Evolutionary conservation across 2,329 filamentous ascomycete species (phyloP).

Genomic region (Mollisia scopiformis): DNA sequence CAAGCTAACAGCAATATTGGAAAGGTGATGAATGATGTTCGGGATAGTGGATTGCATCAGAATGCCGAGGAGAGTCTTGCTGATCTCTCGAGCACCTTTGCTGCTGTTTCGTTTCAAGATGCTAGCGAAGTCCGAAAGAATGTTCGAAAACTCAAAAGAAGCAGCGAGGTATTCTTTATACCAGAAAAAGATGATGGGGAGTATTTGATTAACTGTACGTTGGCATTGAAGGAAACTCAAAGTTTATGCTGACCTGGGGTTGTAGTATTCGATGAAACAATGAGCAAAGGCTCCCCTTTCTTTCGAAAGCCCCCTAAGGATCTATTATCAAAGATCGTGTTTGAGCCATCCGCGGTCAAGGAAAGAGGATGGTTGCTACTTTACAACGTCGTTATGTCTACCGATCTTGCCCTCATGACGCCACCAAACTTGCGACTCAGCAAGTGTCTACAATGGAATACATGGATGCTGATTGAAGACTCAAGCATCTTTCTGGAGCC

Average conservation of each 20-base stretch:
- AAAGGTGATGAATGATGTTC: slow-evolving; percentile 1
- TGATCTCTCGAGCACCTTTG: slow-evolving; percentile 15
- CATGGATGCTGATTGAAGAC: slow-evolving; percentile 19
- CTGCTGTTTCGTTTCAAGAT: slow-evolving; percentile 9
- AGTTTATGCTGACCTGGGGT: not conserved
- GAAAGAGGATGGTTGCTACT: slow-evolving; percentile 21
- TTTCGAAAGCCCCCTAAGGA: slow-evolving; percentile 6
- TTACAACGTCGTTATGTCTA: slow-evolving; percentile 17
- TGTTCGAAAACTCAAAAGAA: slow-evolving; percentile 8
- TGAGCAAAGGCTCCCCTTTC: not conserved
- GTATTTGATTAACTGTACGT: slow-evolving; percentile 14
- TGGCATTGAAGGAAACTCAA: not conserved
- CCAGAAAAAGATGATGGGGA: slow-evolving; percentile 16
- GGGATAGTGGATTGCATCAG: slow-evolving; percentile 6
- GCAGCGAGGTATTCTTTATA: slow-evolving; percentile 18
- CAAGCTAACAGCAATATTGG: slow-evolving; percentile 12
- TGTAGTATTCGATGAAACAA: not conserved
- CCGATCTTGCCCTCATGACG: slow-evolving; percentile 7
- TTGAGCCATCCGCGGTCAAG: slow-evolving; percentile 16
- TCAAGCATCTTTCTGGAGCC: slow-evolving; percentile 20
- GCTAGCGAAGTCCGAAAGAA: slow-evolving; percentile 7
- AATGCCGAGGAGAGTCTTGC: slow-evolving; percentile 15
- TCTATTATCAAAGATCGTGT: slow-evolving; percentile 12
- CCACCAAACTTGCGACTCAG: slow-evolving; percentile 5
- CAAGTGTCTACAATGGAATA: slow-evolving; percentile 21